phyloP scores from a whole-genome alignment of 495 filamentous ascomycete genomes.

The Neurospora sp. region DNA sequence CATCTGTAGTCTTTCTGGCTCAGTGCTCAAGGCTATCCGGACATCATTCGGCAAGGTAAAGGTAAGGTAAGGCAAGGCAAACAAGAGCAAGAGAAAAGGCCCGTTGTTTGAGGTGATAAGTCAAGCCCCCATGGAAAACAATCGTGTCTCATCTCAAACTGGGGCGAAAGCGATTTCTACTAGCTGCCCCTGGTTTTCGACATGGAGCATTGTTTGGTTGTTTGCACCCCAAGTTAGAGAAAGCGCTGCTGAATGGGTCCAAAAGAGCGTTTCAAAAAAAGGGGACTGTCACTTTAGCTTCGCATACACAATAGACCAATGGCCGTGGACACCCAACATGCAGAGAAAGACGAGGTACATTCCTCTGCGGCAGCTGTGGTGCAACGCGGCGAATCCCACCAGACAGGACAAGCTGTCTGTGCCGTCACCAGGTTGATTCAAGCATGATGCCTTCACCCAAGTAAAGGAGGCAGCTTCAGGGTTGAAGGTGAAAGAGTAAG shows the following conservation, averaged over 20 bases:
- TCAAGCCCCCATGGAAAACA: not conserved
- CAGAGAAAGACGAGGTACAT: not conserved
- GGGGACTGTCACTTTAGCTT: not conserved
- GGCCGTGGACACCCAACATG: not conserved
- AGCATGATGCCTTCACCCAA: not conserved
- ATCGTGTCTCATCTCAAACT: not conserved
- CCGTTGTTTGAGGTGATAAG: not conserved
- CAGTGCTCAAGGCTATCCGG: not conserved
- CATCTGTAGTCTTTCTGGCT: not conserved
- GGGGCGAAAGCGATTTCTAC: not conserved
- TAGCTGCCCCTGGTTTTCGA: not conserved
- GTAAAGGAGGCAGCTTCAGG: not conserved
- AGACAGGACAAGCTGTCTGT: not conserved
- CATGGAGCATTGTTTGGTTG: not conserved
- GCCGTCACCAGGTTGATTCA: not conserved
- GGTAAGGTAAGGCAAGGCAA: not conserved
- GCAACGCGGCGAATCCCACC: not conserved
- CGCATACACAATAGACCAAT: not conserved
- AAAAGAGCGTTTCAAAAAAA: not conserved
- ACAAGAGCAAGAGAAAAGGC: not conserved
- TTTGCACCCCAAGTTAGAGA: not conserved
- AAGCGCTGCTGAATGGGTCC: not conserved
- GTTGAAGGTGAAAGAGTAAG: not conserved
- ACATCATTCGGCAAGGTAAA: not conserved
- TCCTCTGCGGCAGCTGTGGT: not conserved